These are phyloP conservation scores for Xylaria acuta DNA, from an alignment of 495 filamentous ascomycete species.

Conservation along the genomic window DNA sequence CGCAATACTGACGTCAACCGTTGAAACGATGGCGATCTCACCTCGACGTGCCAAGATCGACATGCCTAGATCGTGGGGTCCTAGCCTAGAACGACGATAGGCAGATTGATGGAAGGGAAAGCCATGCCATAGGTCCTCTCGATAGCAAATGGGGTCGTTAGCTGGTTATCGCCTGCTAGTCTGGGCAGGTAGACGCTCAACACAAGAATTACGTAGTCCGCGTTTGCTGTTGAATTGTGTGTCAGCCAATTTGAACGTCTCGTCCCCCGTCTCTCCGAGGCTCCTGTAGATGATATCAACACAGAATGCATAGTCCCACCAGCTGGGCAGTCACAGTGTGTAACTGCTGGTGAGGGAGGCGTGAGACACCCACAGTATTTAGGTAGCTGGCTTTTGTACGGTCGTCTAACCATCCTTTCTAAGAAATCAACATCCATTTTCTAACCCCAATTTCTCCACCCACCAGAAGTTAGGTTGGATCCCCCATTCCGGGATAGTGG, in stretches of 20 bases:
- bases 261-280: not conserved
- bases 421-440: no score
- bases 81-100: not conserved
- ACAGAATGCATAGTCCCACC: not conserved
- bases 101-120: not conserved
- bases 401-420: no score
- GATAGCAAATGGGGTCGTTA: not conserved
- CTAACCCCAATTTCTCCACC: no score
- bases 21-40: not conserved
- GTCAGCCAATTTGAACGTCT: not conserved
- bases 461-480: not conserved
- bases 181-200: not conserved
- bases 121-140: not conserved
- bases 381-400: no score
- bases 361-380: no score
- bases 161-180: not conserved
- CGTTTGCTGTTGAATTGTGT: not conserved
- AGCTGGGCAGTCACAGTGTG: no score
- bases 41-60: not conserved
- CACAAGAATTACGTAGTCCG: constrained; percentile 2
- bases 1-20: not conserved
- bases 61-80: not conserved
- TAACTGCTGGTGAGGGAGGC: no score
- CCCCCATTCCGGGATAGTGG: not conserved
- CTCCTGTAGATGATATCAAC: not conserved